phyloP scores from a whole-genome alignment of 2,329 filamentous ascomycete species.

The Bertia moriformis region DNA sequence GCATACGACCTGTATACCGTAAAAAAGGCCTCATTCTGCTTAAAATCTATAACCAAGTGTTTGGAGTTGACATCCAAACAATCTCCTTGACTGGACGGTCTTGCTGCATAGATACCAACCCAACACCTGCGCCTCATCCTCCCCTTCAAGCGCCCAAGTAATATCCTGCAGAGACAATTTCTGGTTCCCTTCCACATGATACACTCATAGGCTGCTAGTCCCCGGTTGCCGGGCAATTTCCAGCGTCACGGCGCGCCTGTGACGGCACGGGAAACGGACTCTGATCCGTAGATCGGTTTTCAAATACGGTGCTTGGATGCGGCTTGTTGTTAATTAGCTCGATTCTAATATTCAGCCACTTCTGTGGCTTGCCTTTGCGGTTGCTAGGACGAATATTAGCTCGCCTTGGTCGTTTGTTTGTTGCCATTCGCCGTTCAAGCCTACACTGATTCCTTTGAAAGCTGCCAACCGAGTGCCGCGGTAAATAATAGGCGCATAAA shows the following conservation, averaged over 20 bases:
- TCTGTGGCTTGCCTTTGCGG: not conserved
- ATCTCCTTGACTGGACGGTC: not conserved
- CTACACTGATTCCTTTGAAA: not conserved
- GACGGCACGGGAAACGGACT: not conserved
- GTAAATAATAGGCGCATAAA: not conserved
- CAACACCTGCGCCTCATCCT: not conserved
- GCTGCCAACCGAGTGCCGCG: not conserved
- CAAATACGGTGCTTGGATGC: not conserved
- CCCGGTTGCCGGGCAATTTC: not conserved
- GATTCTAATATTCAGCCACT: not conserved
- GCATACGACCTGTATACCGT: no score
- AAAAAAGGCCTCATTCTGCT: no score
- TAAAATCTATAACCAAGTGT: not conserved
- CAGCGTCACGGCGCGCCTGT: not conserved
- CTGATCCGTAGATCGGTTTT: not conserved
- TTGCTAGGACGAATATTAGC: not conserved
- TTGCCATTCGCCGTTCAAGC: not conserved
- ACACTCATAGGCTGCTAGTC: not conserved
- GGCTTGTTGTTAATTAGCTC: not conserved
- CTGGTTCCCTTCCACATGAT: not conserved
- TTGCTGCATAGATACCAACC: not conserved
- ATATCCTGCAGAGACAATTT: not conserved
- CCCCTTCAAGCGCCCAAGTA: not conserved
- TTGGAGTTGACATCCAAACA: not conserved
- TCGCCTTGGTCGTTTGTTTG: not conserved